Percentiles rank a stretch among this genome's conserved stretches.
phyloP scores from a whole-genome alignment of 108 stramenopile genomes.

The Skeletonema tropicum region DNA sequence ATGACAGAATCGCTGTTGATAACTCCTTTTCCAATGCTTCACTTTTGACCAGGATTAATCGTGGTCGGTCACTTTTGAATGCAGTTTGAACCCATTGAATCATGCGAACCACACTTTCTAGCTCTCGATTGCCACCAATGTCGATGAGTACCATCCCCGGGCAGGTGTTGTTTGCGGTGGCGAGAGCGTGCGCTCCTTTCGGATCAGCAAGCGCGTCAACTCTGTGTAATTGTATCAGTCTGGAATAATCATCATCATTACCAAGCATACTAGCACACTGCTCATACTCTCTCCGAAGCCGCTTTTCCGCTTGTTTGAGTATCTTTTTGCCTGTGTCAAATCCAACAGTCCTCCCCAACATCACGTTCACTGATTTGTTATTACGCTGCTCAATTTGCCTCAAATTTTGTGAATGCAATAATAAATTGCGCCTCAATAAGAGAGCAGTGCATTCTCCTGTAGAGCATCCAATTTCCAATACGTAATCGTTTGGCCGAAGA shows the following conservation, averaged over 20 bases:
- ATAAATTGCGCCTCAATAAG: conserved; percentile 45
- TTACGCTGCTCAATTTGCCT: neutral
- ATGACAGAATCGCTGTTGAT: neutral
- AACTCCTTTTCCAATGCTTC: conserved; percentile 55
- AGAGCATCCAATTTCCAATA: conserved; percentile 87
- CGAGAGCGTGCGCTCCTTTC: conserved; percentile 43
- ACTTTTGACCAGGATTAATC: conserved; percentile 77
- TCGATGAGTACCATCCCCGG: conserved; percentile 75
- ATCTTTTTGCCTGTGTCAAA: conserved; percentile 79
- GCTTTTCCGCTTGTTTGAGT: conserved; percentile 44
- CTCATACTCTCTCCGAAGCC: conserved; percentile 12
- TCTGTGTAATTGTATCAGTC: conserved; percentile 28
- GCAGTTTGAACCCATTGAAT: conserved; percentile 63
- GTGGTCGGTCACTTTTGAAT: conserved; percentile 42
- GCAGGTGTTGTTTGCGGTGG: conserved; percentile 8
- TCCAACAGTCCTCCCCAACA: conserved; percentile 52
- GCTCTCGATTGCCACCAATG: conserved; percentile 87
- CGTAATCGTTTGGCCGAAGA: conserved; percentile 48
- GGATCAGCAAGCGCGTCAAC: conserved; percentile 78
- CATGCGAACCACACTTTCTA: conserved; percentile 62
- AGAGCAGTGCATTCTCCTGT: conserved; percentile 66
- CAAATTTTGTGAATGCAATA: conserved; percentile 12
- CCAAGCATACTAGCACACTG: neutral
- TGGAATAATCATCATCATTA: neutral
- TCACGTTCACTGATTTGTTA: neutral